Conservation (phyloP, 78 protist species). For the Dictyostelium purpureum region DNA sequence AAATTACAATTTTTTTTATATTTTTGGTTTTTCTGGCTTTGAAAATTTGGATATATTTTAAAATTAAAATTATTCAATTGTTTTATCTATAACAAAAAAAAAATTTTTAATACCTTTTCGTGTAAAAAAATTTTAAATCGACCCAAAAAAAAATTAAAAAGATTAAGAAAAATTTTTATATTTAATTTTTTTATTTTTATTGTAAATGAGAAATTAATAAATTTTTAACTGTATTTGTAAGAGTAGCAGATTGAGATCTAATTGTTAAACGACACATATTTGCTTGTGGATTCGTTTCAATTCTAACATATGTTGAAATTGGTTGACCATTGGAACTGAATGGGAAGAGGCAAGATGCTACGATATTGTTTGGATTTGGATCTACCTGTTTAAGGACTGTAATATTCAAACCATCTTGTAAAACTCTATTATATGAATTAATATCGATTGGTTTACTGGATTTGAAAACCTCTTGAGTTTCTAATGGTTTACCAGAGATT, state of each 20-base stretch:
- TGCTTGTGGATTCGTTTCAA: slow-evolving; percentile 86
- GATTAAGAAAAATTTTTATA: too few species aligned
- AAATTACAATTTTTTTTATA: too few species aligned
- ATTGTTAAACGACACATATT: slow-evolving; percentile 84
- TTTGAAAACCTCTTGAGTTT: slow-evolving; percentile 76
- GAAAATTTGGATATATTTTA: too few species aligned
- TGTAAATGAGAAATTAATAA: slow-evolving; percentile 41
- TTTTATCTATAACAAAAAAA: too few species aligned
- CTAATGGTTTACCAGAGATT: slow-evolving; percentile 69
- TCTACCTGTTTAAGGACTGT: slow-evolving; percentile 80
- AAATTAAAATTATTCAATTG: too few species aligned
- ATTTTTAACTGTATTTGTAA: slow-evolving; percentile 53
- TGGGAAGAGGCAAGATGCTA: slow-evolving; percentile 83
- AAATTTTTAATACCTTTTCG: too few species aligned
- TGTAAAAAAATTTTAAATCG: too few species aligned
- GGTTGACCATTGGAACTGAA: slow-evolving; percentile 45
- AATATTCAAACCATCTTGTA: slow-evolving; percentile 59
- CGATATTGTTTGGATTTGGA: slow-evolving; percentile 87
- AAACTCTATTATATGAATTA: background rate
- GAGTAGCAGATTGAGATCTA: slow-evolving; percentile 75
- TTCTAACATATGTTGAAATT: slow-evolving; percentile 49
- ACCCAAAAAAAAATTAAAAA: background rate
- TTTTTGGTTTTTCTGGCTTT: too few species aligned
- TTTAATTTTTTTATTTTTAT: background rate
- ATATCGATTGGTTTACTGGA: slow-evolving; percentile 65